Base-by-base conservation (phyloP, 495 filamentous ascomycete genomes). In the Tricharina praecox region DNA sequence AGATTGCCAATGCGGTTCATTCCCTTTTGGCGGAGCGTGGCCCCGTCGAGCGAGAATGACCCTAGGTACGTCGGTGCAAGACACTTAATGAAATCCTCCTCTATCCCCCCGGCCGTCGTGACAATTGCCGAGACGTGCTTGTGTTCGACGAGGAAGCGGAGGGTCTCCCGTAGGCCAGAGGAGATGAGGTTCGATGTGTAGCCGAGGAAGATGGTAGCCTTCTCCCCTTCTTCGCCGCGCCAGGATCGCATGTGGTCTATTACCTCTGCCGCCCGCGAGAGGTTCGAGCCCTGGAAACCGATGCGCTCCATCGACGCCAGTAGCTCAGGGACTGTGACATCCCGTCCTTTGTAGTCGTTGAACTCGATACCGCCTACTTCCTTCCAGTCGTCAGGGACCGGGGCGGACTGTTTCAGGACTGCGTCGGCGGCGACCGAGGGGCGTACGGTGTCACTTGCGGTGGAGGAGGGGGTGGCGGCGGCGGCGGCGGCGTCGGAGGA, bases 11-110 rank as follows among this genome's bases (percentile, higher is more conserved):
- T 96, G 11, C 92, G 76, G 61, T 99, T 96, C 45, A 95, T 70
- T 1, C 92, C 90, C 57, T 84, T 78, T 16, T 72, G 67, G 13
- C 90, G 79, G 1, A 96, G 72, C 13, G 73, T 71, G 18, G 81
- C 76, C 2, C 90, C 92, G 0, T 70, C 62, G 0, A 81, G 76
- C 39, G 66, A 68, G 67, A 96, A 96, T 7, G 79, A 75, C 24
- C 83, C 87, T 53, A 95, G 74, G 60, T 96, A 96, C 8, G 92
- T 99, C 16, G 82, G 79, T 3, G 77, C 90, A 0, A 96, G 76
- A 54, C 92, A 96, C 66, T 99, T 99, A 69, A 96, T 96, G 36
- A 99, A 71, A 61, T 96, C 90, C 63, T 99, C 90, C 63, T 99
- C 90, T 25, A 99, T 74, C 3, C 87, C 92, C n/a, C 90, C 90